Evolutionary conservation across 176 grass and related monocot genomes (phyloP), one percentile per base, ranked within the genome.

Genomic region (sorghum (Sorghum bicolor)): DNA sequence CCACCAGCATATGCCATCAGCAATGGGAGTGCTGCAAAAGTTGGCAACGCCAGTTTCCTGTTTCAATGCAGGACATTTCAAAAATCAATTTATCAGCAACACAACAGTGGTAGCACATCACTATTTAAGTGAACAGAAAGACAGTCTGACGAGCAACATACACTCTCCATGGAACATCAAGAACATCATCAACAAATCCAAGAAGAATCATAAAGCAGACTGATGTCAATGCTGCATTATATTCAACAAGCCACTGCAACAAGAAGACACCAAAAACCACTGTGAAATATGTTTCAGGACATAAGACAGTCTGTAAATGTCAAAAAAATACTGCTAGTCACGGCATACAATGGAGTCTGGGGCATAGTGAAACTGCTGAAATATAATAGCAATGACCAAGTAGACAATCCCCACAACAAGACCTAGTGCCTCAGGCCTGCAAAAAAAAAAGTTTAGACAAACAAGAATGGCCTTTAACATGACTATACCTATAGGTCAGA

Each of bases 151-250:
- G 62, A 87, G 57, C 30, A 90, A 90, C 96, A 71, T 99, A 99
- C 96, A 96, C 91, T 96, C 96, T 96, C 96, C 96, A 99, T 45
- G 96, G 96, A 71, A 99, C 31, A 85, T 99, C 96, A 76, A 99
- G 93, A 86, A 99, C 96, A 94, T 99, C 96, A 40, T 99, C 96
- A 6, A 99, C 92, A 92, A 99, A 99, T 83, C 96, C 96, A 86
- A 99, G 96, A 72, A 99, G 93, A 87, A 95, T 94, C 96, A 99
- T 99, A 86, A 99, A 99, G 75, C 96, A 99, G 53, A 99, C 89
- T 70, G 91, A 99, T 67, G 96, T 93, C 68, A 99, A 80, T 63
- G 96, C 93, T 30, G 96, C 93, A 87, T 99, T 99, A 71, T 96
- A 99, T 87, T 99, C 96, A 67, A 99, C 93, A 83, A 99, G 93